Base-by-base conservation (phyloP, 805 yeast species). In the Scheffersomyces stipitis region DNA sequence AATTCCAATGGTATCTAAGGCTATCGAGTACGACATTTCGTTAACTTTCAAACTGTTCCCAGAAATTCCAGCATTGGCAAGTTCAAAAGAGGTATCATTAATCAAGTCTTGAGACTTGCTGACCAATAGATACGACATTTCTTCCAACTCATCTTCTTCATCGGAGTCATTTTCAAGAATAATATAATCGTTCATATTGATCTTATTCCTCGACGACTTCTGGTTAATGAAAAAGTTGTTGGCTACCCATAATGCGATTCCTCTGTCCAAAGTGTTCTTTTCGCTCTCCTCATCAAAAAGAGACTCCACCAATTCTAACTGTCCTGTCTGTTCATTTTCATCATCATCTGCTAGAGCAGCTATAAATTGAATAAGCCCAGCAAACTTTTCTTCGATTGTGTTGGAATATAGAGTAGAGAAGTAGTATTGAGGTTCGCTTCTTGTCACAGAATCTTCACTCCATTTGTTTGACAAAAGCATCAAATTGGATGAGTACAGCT, bases 1-100 rank as follows among this genome's bases (percentile, higher is more conserved):
- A 1, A 39, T 37, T 1, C 66, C 67, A 14, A 81, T 66, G 0
- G 80, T 51, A 33, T 71, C 72, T 4, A 80, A 41, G 0, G 82
- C 69, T 9, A 73, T 60, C 2, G 64, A 54, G 28, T 58, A 61
- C 7, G 71, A 46, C 23, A 51, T 45, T 35, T 61, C 65, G 20
- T 49, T 38, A 0, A 48, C 40, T 15, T 37, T 29, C 36, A 24
- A 28, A 31, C 28, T 28, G 29, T 20, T 13, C 40, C 47, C 35
- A 6, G 36, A 35, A 5, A 28, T 2, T 15, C 20, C 56, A 23
- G 18, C 18, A 8, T n/a, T 26, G 10, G 14, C 33, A 16, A 40
- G 18, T 17, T 15, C 15, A 26, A 36, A 41, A 4, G 69, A 49
- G 1, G 60, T 37, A 3, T 59, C 58, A 26, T 69, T 72, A 3